phyloP scores from a whole-genome alignment of 129 eudicot species.

The Logfia minima region DNA sequence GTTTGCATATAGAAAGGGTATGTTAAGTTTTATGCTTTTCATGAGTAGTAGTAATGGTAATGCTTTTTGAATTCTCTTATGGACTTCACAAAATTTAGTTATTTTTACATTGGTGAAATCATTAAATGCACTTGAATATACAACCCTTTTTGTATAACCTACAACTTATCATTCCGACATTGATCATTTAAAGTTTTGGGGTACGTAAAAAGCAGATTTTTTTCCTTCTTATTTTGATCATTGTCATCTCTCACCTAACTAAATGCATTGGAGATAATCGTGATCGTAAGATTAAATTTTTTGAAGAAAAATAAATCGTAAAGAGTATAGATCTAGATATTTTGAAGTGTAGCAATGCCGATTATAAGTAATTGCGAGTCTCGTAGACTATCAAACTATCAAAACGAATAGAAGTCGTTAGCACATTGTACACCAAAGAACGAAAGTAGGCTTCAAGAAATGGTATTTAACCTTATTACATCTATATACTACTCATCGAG shows the following conservation, averaged over 20 bases:
- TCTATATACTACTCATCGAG: no score
- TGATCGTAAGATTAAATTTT: no score
- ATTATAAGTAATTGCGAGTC: no score
- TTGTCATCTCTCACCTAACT: background rate
- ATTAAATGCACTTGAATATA: slow-evolving; percentile 17
- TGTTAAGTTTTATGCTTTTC: slow-evolving; percentile 32
- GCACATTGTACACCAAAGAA: no score
- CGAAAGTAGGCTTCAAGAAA: no score
- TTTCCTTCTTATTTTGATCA: background rate
- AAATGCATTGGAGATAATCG: no score
- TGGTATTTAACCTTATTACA: no score
- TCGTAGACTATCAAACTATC: no score
- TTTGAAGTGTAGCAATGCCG: no score
- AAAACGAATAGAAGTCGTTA: no score
- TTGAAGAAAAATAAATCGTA: no score
- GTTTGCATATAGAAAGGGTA: slow-evolving; percentile 31
- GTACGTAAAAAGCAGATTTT: background rate
- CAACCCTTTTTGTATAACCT: background rate
- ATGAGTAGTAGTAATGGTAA: slow-evolving; percentile 14
- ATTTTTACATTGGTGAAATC: background rate
- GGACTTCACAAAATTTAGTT: slow-evolving; percentile 22
- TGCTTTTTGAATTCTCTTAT: slow-evolving; percentile 18
- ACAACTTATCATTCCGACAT: slow-evolving; percentile 1
- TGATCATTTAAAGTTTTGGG: slow-evolving; percentile 16
- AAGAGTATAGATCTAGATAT: no score